Conservation (phyloP, 2,329 filamentous ascomycete genomes). For the Botryotinia calthae region DNA sequence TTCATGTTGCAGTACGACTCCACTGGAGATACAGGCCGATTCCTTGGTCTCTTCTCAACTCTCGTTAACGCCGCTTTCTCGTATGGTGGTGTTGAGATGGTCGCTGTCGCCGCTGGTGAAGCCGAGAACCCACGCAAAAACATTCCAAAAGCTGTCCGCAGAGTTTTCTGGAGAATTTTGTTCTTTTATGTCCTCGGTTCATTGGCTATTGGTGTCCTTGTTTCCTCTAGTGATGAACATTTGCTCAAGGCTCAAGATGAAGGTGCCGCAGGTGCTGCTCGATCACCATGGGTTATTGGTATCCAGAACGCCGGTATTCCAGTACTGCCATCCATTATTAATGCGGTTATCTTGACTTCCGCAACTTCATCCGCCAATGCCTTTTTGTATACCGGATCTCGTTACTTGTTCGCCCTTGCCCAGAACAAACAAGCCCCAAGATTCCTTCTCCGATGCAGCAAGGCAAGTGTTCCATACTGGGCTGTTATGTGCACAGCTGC, state of each 20-base stretch:
- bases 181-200: conserved; percentile 73
- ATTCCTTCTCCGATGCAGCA: conserved; percentile 60
- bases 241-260: conserved; percentile 61
- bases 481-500: conserved; percentile 64
- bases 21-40: conserved; percentile 61
- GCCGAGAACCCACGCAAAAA: conserved; percentile 66
- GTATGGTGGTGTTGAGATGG: conserved; percentile 47
- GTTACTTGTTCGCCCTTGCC: conserved; percentile 44
- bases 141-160: conserved; percentile 72
- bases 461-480: conserved; percentile 65
- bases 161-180: conserved; percentile 75
- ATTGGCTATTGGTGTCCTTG: conserved; percentile 67
- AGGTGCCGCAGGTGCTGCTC: conserved; percentile 63
- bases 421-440: conserved; percentile 65
- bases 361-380: conserved; percentile 45
- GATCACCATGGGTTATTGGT: conserved; percentile 64
- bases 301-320: conserved; percentile 65
- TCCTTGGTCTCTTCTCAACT: conserved; percentile 63
- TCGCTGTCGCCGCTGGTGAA: conserved; percentile 58
- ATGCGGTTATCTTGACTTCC: conserved; percentile 67
- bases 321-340: conserved; percentile 67
- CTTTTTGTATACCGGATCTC: conserved; percentile 36
- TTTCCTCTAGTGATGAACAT: conserved; percentile 65
- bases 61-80: conserved; percentile 50
- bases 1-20: conserved; percentile 65